phyloP scores from a whole-genome alignment of 1,139 yeast genomes.

The Meyerozyma smithsonii region DNA sequence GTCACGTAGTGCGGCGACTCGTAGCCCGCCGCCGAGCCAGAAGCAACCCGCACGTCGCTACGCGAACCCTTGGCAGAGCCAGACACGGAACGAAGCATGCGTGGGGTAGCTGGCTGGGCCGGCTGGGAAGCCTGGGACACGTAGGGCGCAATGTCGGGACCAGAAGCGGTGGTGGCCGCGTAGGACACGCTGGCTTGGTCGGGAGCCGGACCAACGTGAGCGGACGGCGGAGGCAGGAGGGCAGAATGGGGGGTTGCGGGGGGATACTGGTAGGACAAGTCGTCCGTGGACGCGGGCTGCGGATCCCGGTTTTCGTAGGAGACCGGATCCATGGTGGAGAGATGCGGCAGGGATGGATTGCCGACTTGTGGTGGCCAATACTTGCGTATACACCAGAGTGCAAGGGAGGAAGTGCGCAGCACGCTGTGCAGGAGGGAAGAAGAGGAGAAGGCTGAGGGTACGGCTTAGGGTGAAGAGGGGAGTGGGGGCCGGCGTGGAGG shows the following conservation, averaged over 20 bases:
- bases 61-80: conserved; percentile 26
- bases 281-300: neutral
- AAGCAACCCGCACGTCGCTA: conserved; percentile 14
- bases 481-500: neutral
- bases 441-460: neutral
- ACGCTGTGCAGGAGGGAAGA: neutral
- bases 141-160: neutral
- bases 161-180: neutral
- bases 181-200: too few species aligned
- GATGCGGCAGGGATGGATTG: neutral
- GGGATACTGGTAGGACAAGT: neutral
- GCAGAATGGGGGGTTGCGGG: neutral
- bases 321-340: conserved; percentile 1
- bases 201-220: too few species aligned
- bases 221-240: neutral
- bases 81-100: conserved; percentile 63
- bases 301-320: conserved; percentile 1
- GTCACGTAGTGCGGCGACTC: conserved; percentile 17
- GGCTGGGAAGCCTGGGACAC: conserved; percentile 8
- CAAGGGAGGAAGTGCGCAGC: conserved; percentile 1
- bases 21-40: conserved; percentile 5
- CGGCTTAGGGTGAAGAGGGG: neutral
- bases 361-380: neutral
- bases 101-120: conserved; percentile 65
- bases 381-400: neutral